A percentile compares a stretch with the other conserved stretches of the same genome.
phyloP scores from a whole-genome alignment of 2,329 filamentous ascomycete species.

The Curvularia sp. region DNA sequence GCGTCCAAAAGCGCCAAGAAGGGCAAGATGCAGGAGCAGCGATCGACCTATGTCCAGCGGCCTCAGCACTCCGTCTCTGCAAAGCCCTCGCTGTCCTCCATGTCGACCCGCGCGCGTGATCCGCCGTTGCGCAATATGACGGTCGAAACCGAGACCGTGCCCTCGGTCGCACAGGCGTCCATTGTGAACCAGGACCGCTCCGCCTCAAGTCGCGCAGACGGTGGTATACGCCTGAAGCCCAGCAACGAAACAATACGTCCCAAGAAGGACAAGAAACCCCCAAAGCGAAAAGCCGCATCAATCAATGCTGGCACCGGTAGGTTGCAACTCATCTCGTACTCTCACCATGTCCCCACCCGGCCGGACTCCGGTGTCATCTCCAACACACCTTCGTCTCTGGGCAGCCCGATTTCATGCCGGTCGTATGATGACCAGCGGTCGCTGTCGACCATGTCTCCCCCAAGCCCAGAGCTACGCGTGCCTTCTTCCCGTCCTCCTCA shows the following conservation, averaged over 20 bases:
- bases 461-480: constrained; percentile 40
- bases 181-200: constrained; percentile 66
- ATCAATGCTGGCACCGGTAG: constrained; percentile 77
- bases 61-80: constrained; percentile 60
- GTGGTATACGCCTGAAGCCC: constrained; percentile 82
- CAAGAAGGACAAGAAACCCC: constrained; percentile 89
- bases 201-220: constrained; percentile 67
- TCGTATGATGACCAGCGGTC: constrained; percentile 44
- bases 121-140: constrained; percentile 90
- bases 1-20: constrained; percentile 47
- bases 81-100: constrained; percentile 73
- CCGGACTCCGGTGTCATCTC: constrained; percentile 36
- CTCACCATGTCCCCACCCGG: constrained; percentile 39
- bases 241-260: constrained; percentile 97
- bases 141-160: constrained; percentile 95
- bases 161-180: constrained; percentile 84
- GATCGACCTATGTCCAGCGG: constrained; percentile 52
- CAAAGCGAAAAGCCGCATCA: constrained; percentile 74
- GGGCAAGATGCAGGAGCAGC: constrained; percentile 55
- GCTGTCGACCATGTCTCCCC: constrained; percentile 33
- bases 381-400: constrained; percentile 38
- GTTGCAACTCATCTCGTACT: constrained; percentile 53
- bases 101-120: constrained; percentile 70
- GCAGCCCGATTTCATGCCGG: constrained; percentile 41
- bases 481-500: constrained; percentile 35